A percentile compares a stretch with the other conserved stretches of the same genome.
Evolutionary conservation across 352 stramenopile genomes (phyloP).

Genomic region (Phytophthora pluvialis): DNA sequence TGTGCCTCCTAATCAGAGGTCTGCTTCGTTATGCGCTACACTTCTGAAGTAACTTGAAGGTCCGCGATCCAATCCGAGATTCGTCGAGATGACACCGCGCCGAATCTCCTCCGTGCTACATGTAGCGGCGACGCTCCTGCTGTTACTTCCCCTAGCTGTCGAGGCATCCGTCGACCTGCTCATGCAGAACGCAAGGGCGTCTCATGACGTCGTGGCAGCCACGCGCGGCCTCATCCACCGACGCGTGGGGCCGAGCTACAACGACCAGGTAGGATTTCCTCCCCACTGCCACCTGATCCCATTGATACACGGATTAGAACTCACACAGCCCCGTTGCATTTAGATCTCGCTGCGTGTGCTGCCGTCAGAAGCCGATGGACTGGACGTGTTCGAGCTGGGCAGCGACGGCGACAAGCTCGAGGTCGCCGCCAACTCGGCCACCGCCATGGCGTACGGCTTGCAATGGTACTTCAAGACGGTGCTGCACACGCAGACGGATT

Average conservation of each 20-base stretch:
- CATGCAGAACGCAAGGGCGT: constrained; percentile 22
- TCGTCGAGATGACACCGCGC: constrained; percentile 16
- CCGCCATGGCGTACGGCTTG: constrained; percentile 71
- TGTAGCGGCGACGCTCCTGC: neutral
- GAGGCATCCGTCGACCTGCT: constrained; percentile 24
- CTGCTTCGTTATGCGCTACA: no score
- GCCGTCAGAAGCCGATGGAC: constrained; percentile 35
- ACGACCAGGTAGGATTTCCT: constrained; percentile 55
- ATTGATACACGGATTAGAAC: constrained; percentile 10
- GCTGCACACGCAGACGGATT: constrained; percentile 82
- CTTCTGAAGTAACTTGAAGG: constrained; percentile 1
- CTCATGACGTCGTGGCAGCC: constrained; percentile 55
- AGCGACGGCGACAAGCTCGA: constrained; percentile 54
- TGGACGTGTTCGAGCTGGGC: constrained; percentile 74
- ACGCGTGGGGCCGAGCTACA: constrained; percentile 58
- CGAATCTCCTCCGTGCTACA: constrained; percentile 11
- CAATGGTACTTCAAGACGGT: constrained; percentile 83
- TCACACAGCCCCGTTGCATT: constrained; percentile 16
- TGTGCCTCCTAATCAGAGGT: no score
- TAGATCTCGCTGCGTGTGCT: constrained; percentile 63
- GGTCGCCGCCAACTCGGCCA: constrained; percentile 60
- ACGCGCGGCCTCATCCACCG: constrained; percentile 64
- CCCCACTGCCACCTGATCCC: neutral
- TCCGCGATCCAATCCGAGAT: constrained; percentile 16
- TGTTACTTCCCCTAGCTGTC: constrained; percentile 29